phyloP scores from a whole-genome alignment of 2,329 filamentous ascomycete species.

The Colletotrichum sp. region DNA sequence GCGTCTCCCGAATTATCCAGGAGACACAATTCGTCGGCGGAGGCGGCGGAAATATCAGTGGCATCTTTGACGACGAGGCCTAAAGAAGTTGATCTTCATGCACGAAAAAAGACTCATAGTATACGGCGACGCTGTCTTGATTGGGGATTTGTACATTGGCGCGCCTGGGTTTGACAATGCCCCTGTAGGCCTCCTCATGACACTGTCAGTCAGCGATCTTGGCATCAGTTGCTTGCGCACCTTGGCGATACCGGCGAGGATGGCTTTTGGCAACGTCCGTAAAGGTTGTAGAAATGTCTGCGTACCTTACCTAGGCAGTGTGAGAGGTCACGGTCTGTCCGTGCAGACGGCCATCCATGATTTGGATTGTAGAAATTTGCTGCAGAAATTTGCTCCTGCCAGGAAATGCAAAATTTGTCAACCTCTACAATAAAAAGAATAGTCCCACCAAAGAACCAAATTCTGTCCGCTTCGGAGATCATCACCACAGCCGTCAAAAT shows the following conservation, averaged over 20 bases:
- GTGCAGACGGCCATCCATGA: neutral
- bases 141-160: neutral
- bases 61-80: neutral
- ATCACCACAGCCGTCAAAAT: neutral
- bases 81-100: neutral
- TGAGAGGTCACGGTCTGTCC: neutral
- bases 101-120: neutral
- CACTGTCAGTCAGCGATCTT: neutral
- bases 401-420: neutral
- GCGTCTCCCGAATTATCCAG: no score
- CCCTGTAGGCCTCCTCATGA: fast-evolving
- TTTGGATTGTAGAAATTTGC: neutral
- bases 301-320: neutral
- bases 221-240: no score
- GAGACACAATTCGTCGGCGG: neutral
- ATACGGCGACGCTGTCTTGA: neutral
- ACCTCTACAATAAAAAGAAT: neutral
- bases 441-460: neutral
- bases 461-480: neutral
- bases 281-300: neutral
- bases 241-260: neutral
- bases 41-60: neutral
- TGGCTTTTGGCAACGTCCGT: neutral
- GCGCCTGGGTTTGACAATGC: neutral
- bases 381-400: neutral